Percentiles rank a stretch among this genome's conserved stretches.
phyloP scores from a whole-genome alignment of 331 rosid genomes.

The Pyrus hybrid region DNA sequence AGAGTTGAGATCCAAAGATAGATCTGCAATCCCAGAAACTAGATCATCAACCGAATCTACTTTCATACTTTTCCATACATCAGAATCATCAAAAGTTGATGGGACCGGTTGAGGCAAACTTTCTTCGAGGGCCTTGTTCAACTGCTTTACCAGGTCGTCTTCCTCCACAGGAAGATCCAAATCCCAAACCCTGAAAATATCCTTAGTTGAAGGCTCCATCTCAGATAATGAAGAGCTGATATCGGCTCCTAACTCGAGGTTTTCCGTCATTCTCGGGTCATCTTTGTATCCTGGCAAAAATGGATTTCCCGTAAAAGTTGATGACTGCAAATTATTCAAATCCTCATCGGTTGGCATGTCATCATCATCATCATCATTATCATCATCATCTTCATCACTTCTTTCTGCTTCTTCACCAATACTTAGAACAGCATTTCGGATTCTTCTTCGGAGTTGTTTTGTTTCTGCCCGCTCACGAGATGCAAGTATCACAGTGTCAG shows the following conservation, averaged over 20 bases:
- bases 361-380: background rate
- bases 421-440: constrained; percentile 4
- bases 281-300: constrained; percentile 65
- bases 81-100: constrained; percentile 23
- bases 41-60: constrained; percentile 32
- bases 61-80: constrained; percentile 16
- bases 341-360: constrained; percentile 13
- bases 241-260: constrained; percentile 15
- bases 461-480: constrained; percentile 6
- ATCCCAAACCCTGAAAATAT: constrained; percentile 71
- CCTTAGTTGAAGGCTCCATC: constrained; percentile 24
- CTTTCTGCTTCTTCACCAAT: constrained; percentile 12
- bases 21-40: constrained; percentile 36
- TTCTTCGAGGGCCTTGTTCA: constrained; percentile 39
- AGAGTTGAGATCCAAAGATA: constrained; percentile 34
- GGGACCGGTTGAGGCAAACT: constrained; percentile 17
- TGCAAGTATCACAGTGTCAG: constrained; percentile 18
- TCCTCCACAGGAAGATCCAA: constrained; percentile 52
- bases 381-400: constrained; percentile 1
- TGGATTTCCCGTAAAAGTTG: constrained; percentile 42
- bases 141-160: constrained; percentile 47
- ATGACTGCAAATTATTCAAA: constrained; percentile 10
- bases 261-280: constrained; percentile 16
- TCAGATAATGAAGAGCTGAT: constrained; percentile 23
- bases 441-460: background rate